phyloP scores from a whole-genome alignment of 139 green algal species.

The Micractinium sp. region DNA sequence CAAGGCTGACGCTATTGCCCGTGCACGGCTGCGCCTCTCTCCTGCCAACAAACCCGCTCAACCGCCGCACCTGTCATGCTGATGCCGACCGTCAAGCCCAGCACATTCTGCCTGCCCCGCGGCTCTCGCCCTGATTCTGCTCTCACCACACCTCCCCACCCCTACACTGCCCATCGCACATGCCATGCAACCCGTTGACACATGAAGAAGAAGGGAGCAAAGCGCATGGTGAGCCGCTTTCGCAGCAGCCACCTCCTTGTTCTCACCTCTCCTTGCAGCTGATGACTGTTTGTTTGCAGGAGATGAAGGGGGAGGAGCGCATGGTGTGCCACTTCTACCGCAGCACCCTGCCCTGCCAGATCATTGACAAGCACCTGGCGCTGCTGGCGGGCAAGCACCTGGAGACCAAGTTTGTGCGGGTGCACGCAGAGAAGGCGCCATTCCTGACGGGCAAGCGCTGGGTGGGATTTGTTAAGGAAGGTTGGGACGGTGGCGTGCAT shows the following conservation, averaged over 20 bases:
- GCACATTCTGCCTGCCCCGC: no score
- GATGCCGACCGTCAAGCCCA: no score
- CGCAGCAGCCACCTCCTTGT: background rate
- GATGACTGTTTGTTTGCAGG: slow-evolving; percentile 24
- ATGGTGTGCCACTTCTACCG: slow-evolving; percentile 94
- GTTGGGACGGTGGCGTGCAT: background rate
- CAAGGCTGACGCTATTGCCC: background rate
- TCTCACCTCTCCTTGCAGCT: background rate
- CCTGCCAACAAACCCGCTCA: background rate
- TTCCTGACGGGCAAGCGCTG: background rate
- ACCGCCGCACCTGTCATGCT: no score
- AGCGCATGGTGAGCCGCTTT: no score
- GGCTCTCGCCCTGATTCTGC: no score
- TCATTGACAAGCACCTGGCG: slow-evolving; percentile 52
- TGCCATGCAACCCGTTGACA: no score
- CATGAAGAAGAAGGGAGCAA: no score
- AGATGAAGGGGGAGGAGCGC: slow-evolving; percentile 93
- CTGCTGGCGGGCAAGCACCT: slow-evolving; percentile 51
- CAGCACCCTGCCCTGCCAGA: slow-evolving; percentile 85
- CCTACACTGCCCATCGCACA: no score
- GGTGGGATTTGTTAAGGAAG: background rate
- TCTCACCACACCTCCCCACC: no score
- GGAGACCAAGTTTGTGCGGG: slow-evolving; percentile 93
- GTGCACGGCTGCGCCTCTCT: background rate
- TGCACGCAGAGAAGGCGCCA: slow-evolving; percentile 96